phyloP scores from a whole-genome alignment of 2,329 filamentous ascomycete species.

The Leptographium flavum region DNA sequence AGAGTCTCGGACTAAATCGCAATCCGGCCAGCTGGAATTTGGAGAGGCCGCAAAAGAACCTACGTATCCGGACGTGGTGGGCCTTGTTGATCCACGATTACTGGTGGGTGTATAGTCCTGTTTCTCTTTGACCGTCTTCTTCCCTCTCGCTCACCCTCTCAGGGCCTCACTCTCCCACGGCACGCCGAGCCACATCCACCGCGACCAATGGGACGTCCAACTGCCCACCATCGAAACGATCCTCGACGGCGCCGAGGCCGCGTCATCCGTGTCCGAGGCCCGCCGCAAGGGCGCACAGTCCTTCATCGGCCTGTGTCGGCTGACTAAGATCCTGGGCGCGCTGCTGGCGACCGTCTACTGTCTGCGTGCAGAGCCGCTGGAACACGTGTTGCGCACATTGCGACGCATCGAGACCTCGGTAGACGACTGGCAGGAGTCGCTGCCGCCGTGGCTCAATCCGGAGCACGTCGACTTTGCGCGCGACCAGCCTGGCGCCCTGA shows the following conservation, averaged over 20 bases:
- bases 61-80: conserved; percentile 4
- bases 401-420: conserved; percentile 1
- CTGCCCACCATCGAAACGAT: not conserved
- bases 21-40: conserved; percentile 3
- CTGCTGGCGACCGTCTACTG: not conserved
- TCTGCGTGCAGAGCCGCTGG: not conserved
- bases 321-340: conserved; percentile 1
- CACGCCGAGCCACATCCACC: conserved; percentile 2
- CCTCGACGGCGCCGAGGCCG: not conserved
- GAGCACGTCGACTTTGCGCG: not conserved
- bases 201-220: conserved; percentile 1
- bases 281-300: conserved; percentile 1
- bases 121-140: too few species aligned
- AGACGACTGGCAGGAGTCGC: conserved; percentile 2
- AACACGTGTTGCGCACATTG: not conserved
- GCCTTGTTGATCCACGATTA: conserved; percentile 3
- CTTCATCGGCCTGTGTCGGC: conserved; percentile 1
- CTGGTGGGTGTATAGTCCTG: conserved; percentile 1
- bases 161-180: conserved; percentile 3
- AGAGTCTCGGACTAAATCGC: conserved; percentile 2
- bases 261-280: not conserved
- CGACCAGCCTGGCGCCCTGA: not conserved
- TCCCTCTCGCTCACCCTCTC: too few species aligned
- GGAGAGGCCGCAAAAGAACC: not conserved
- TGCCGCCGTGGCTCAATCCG: conserved; percentile 1